phyloP scores from a whole-genome alignment of 345 rosid species.

The Excoecaria agallocha region DNA sequence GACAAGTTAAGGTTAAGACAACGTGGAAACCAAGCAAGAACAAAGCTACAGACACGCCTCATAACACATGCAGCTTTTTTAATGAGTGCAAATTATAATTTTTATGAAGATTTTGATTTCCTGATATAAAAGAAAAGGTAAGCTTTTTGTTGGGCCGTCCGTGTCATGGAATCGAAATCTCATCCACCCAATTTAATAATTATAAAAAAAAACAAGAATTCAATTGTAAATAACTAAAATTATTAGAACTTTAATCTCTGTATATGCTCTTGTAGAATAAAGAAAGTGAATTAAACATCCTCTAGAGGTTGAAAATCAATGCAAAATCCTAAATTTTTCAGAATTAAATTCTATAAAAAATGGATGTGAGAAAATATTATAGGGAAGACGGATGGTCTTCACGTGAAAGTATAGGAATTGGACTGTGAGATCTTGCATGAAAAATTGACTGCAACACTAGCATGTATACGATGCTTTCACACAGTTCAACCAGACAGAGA shows the following conservation, averaged over 20 bases:
- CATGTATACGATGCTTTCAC: too few relatives aligned
- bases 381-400: too few relatives aligned
- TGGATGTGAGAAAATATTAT: too few relatives aligned
- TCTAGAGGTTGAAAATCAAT: not conserved
- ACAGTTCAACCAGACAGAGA: too few relatives aligned
- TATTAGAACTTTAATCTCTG: not conserved
- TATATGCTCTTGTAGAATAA: not conserved
- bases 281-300: not conserved
- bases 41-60: not conserved
- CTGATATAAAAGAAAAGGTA: not conserved
- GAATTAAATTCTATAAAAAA: too few relatives aligned
- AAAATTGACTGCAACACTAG: too few relatives aligned
- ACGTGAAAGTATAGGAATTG: too few relatives aligned
- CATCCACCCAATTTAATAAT: not conserved
- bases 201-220: not conserved
- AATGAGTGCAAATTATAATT: not conserved
- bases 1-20: not conserved
- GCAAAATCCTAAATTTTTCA: constrained; percentile 6
- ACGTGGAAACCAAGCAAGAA: constrained; percentile 21
- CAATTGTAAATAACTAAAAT: not conserved
- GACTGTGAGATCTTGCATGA: too few relatives aligned
- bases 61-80: not conserved
- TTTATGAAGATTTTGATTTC: not conserved
- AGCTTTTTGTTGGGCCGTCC: not conserved
- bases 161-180: not conserved